Percentiles rank a stretch among this genome's conserved stretches.
Conservation (phyloP, 2,329 filamentous ascomycete species). For the Penicillium crustosum region DNA sequence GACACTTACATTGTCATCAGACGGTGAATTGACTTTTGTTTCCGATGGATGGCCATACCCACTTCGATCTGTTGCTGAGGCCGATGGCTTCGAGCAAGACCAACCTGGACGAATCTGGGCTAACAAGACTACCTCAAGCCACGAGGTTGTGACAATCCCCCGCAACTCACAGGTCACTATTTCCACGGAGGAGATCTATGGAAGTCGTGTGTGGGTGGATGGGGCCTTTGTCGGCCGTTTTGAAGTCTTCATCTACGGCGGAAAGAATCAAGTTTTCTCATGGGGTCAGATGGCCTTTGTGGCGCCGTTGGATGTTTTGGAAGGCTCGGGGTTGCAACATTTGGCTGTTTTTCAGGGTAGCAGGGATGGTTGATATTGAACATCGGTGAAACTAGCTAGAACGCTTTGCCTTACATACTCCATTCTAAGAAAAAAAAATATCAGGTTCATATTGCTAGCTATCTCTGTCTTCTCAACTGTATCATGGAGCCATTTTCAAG, state of each 20-base stretch:
- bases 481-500: background rate
- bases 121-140: conserved; percentile 50
- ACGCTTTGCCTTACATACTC: background rate
- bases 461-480: background rate
- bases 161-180: conserved; percentile 42
- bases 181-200: conserved; percentile 47
- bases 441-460: background rate
- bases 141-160: conserved; percentile 42
- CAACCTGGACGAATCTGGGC: conserved; percentile 56
- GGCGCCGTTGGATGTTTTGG: conserved; percentile 45
- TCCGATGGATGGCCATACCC: conserved; percentile 51
- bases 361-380: background rate
- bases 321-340: conserved; percentile 11
- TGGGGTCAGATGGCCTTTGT: conserved; percentile 61
- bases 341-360: conserved; percentile 7
- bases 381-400: background rate
- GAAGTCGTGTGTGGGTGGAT: conserved; percentile 52
- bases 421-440: background rate
- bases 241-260: conserved; percentile 57
- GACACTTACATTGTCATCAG: conserved; percentile 38
- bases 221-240: conserved; percentile 51
- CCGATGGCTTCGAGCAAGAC: conserved; percentile 48
- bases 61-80: conserved; percentile 46
- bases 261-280: conserved; percentile 52
- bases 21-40: conserved; percentile 44